Evolutionary conservation across 2,329 filamentous ascomycete species (phyloP), one percentile per base, ranked within the genome.

Genomic region (Fusarium sp.): DNA sequence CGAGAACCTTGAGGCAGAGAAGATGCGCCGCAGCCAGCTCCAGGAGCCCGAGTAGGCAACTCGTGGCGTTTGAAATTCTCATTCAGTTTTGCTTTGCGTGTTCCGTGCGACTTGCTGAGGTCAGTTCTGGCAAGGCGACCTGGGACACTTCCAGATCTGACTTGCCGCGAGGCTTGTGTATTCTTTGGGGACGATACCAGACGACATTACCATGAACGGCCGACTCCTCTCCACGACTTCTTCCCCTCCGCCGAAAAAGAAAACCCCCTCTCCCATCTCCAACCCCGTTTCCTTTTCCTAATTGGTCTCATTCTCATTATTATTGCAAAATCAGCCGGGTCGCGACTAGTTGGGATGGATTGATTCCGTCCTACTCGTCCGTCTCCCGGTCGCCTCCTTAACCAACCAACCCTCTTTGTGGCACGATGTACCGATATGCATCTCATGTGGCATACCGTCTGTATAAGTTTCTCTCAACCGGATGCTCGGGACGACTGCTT

Each of bases 1-100:
- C 83, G 96, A 99, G 89, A 99, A 99, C 85, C 91, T 99, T 61
- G 96, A 99, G 87, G 96, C 95, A 18, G 96, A 99, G 88, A 99
- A 99, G 90, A 97, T 97, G 92, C 94, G 96, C 79, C 94, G 96
- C 82, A 97, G 94, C 88, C 93, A 97, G 85, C 90, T 91, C 64
- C 87, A 88, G 78, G 80, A 86, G 61, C 76, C 84, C 59, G 89
- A 90, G 82, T 90, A 90, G 77, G 73, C 42, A 56, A 35, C 18
- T 37, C 60, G 54, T 37, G 58, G 37, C 52, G 34, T 27, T 64
- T 31, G 29, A 47, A 56, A 64, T 64, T 64, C 62, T 56, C 60
- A 66, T 71, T 63, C 78, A 79, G 80, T 76, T 77, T 77, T 76
- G 75, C 74, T 78, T 78, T 73, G 75, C 76, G 65, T 80, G 76